Evolutionary conservation across 2,329 filamentous ascomycete genomes (phyloP).

Genomic region (Aotearoamyces nothofagi): DNA sequence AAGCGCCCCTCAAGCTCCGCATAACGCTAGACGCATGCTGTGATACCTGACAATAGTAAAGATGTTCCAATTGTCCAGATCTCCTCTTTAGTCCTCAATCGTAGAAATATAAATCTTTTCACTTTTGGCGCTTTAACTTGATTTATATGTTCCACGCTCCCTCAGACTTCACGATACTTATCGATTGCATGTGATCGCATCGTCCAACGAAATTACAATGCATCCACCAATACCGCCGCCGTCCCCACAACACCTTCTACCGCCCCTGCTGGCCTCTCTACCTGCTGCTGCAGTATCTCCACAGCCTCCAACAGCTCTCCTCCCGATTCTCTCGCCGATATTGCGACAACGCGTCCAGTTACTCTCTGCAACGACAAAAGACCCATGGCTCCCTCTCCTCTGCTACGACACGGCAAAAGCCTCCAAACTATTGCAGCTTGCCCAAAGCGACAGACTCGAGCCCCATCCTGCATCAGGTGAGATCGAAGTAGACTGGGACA

Average conservation of each 20-base stretch:
- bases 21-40: too few species aligned
- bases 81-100: too few species aligned
- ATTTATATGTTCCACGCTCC: too few species aligned
- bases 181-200: slow-evolving; percentile 1
- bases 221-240: slow-evolving; percentile 24
- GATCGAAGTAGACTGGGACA: slow-evolving; percentile 54
- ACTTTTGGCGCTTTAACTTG: too few species aligned
- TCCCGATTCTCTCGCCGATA: slow-evolving; percentile 49
- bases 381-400: slow-evolving; percentile 60
- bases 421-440: slow-evolving; percentile 41
- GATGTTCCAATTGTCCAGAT: too few species aligned
- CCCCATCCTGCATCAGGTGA: slow-evolving; percentile 73
- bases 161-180: too few species aligned
- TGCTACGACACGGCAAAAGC: slow-evolving; percentile 45
- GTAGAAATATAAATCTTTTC: too few species aligned
- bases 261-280: slow-evolving; percentile 42
- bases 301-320: slow-evolving; percentile 36
- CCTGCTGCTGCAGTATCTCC: slow-evolving; percentile 42
- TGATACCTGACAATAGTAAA: too few species aligned
- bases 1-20: too few species aligned
- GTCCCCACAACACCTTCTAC: slow-evolving; percentile 31
- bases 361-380: slow-evolving; percentile 40
- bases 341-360: slow-evolving; percentile 51
- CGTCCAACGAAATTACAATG: neutral
- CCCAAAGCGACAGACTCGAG: slow-evolving; percentile 48